Evolutionary conservation across 257 asterid species (phyloP).

Genomic region (Solanum etuberosum): DNA sequence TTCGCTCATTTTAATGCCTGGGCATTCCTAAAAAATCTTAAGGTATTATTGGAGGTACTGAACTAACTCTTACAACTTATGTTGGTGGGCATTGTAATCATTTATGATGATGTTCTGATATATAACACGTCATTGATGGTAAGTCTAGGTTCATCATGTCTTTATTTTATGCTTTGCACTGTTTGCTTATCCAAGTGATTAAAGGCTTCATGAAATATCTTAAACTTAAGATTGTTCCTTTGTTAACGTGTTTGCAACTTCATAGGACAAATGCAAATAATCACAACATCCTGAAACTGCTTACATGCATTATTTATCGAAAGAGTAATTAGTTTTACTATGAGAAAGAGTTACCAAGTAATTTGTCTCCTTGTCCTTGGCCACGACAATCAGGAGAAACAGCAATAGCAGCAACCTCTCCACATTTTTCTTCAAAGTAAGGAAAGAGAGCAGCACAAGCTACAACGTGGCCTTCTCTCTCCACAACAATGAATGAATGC

Average conservation of each 20-base stretch:
- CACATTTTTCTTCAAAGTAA: conserved; percentile 64
- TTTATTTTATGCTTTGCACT: background rate
- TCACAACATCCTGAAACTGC: background rate
- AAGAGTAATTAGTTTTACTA: background rate
- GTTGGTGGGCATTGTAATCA: background rate
- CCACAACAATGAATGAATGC: conserved; percentile 60
- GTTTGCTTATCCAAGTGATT: background rate
- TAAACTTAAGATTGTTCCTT: background rate
- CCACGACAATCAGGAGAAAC: conserved; percentile 99
- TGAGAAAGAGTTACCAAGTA: conserved; percentile 54
- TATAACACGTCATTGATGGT: background rate
- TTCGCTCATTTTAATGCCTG: background rate
- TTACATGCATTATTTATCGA: background rate
- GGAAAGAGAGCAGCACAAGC: conserved; percentile 91
- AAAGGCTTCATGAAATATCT: background rate
- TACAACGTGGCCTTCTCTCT: conserved; percentile 91
- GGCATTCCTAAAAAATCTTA: background rate
- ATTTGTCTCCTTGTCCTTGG: conserved; percentile 94
- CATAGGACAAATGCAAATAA: background rate
- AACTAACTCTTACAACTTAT: background rate
- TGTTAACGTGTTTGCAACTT: background rate
- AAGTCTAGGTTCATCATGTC: background rate
- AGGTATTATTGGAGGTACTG: background rate
- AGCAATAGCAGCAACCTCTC: conserved; percentile 96
- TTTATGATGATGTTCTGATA: background rate